These are phyloP conservation scores for Naganishia liquefaciens DNA, from an alignment of 1,284 basidiomycete genomes.

Conservation along the genomic window DNA sequence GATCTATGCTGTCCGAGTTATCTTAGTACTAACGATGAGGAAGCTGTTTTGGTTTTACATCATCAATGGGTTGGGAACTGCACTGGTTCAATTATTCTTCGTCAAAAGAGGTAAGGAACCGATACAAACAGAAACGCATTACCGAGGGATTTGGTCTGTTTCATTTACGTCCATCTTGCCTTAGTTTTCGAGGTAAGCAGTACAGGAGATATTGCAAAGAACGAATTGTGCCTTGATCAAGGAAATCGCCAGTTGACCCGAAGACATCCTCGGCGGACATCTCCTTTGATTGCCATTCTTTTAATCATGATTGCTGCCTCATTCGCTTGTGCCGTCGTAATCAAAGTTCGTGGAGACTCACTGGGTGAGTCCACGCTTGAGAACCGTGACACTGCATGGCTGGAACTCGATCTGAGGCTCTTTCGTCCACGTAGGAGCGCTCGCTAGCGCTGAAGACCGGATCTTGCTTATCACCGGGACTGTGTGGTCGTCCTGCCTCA, in stretches of 20 bases:
- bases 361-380: background rate
- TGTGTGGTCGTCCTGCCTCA: constrained; percentile 20
- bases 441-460: constrained; percentile 10
- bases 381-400: background rate
- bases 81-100: constrained; percentile 22
- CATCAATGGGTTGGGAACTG: constrained; percentile 15
- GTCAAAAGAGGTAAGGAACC: constrained; percentile 14
- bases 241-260: background rate
- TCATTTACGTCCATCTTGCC: no score
- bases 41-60: constrained; percentile 28
- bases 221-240: background rate
- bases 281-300: constrained; percentile 1
- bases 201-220: no score
- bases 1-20: background rate
- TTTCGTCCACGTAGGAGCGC: constrained; percentile 1
- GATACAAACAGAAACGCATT: no score
- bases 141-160: background rate
- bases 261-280: constrained; percentile 2
- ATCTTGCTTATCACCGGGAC: constrained; percentile 13
- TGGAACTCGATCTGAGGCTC: background rate
- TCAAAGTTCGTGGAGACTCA: constrained; percentile 26
- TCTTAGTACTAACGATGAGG: background rate
- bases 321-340: constrained; percentile 17
- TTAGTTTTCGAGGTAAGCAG: background rate
- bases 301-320: constrained; percentile 2